These are phyloP conservation scores for Sclerotinia nivalis DNA, from an alignment of 2,329 filamentous ascomycete genomes.

Conservation along the genomic window DNA sequence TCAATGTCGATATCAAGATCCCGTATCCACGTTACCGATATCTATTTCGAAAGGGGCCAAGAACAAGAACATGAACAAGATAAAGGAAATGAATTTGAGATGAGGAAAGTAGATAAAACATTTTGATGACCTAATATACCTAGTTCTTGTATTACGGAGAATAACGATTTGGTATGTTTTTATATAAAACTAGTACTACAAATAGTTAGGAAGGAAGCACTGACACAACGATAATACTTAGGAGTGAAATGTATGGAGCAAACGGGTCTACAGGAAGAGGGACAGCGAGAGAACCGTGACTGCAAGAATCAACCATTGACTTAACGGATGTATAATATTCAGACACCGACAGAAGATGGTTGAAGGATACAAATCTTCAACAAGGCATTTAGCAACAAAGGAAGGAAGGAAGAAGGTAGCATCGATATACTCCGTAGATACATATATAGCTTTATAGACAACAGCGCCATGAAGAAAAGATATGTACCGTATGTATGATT, in stretches of 20 bases:
- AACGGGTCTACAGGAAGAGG: not conserved
- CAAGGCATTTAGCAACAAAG: not conserved
- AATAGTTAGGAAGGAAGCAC: conserved; percentile 9
- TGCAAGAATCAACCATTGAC: not conserved
- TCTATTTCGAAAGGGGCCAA: conserved; percentile 12
- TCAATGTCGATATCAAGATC: not conserved
- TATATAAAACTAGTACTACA: not conserved
- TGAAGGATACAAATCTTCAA: not conserved
- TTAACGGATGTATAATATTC: not conserved
- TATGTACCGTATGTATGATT: not conserved
- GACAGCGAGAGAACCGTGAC: conserved; percentile 17
- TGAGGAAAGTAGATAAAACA: conserved; percentile 5
- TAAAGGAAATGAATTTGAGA: conserved; percentile 8
- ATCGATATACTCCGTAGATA: not conserved
- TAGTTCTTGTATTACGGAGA: not conserved
- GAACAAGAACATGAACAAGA: not conserved
- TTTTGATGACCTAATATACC: conserved; percentile 4
- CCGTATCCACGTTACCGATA: conserved; percentile 7
- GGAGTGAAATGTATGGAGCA: not conserved
- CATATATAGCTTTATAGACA: not conserved
- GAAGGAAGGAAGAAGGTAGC: not conserved
- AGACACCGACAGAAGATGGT: not conserved
- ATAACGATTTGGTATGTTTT: not conserved
- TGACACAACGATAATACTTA: conserved; percentile 14
- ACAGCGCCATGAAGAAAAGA: not conserved